Evolutionary conservation across 495 filamentous ascomycete genomes (phyloP).

Genomic region (Trichoderma orchidacearum): DNA sequence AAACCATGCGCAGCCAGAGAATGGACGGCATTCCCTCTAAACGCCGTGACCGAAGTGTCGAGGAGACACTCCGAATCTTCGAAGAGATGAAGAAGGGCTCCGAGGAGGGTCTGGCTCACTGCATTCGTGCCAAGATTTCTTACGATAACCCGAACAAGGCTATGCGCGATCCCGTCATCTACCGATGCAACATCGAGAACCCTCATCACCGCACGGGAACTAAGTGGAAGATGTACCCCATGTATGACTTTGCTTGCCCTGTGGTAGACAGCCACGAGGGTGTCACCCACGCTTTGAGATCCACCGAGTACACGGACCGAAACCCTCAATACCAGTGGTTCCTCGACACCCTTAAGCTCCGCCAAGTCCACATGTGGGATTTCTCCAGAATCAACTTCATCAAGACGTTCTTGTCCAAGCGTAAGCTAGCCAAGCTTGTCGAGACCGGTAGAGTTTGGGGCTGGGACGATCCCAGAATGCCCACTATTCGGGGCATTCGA

Average conservation of each 20-base stretch:
- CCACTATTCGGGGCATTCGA: conserved; percentile 78
- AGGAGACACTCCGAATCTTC: conserved; percentile 68
- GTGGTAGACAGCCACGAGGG: conserved; percentile 84
- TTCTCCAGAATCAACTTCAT: conserved; percentile 96
- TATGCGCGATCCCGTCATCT: conserved; percentile 87
- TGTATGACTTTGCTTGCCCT: conserved; percentile 89
- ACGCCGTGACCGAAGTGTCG: conserved; percentile 60
- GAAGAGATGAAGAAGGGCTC: conserved; percentile 81
- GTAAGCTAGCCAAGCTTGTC: conserved; percentile 89
- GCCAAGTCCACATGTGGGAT: conserved; percentile 90
- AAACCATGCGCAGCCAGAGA: conserved; percentile 70
- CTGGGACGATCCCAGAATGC: conserved; percentile 94
- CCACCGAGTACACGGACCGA: conserved; percentile 94
- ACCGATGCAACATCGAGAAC: conserved; percentile 66
- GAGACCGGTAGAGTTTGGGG: conserved; percentile 76
- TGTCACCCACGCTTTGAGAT: conserved; percentile 87
- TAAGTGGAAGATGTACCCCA: conserved; percentile 92
- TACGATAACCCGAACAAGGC: conserved; percentile 74
- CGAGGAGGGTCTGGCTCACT: conserved; percentile 63
- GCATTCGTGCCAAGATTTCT: conserved; percentile 81
- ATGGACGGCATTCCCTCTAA: conserved; percentile 61
- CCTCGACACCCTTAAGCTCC: conserved; percentile 69
- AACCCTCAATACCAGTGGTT: conserved; percentile 98
- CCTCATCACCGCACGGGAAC: conserved; percentile 79
- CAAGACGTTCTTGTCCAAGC: conserved; percentile 79